phyloP scores from a whole-genome alignment of 257 asterid genomes.

The Catharanthus roseus region DNA sequence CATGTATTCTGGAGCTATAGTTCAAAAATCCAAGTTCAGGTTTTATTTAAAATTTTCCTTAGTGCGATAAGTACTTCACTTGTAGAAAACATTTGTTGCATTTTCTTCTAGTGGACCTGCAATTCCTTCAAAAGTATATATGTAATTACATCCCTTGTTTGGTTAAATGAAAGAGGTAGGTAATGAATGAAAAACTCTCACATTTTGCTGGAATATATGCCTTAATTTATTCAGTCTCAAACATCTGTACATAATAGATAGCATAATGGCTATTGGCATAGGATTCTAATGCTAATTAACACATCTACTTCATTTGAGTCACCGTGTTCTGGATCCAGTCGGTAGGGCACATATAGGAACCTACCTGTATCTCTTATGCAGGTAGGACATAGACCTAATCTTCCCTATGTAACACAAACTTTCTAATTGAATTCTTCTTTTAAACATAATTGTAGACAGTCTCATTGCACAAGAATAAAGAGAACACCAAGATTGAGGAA shows the following conservation, averaged over 20 bases:
- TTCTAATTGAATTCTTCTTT: not conserved
- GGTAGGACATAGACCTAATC: not conserved
- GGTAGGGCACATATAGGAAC: not conserved
- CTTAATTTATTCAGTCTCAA: not conserved
- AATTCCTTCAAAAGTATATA: not conserved
- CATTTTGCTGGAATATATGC: not conserved
- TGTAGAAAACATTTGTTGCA: not conserved
- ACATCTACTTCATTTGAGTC: not conserved
- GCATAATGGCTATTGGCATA: not conserved
- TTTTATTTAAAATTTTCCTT: no score
- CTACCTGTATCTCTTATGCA: no score
- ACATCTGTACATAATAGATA: not conserved
- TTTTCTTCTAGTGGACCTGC: not conserved
- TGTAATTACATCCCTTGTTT: not conserved
- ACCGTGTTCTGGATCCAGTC: not conserved
- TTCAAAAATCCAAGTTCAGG: not conserved
- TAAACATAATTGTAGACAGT: conserved; percentile 39
- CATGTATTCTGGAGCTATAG: not conserved
- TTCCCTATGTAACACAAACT: not conserved
- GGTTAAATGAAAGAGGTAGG: not conserved
- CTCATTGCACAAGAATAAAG: conserved; percentile 47
- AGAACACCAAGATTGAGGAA: conserved; percentile 62
- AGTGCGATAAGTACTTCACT: not conserved
- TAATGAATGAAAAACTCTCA: not conserved
- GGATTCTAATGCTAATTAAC: not conserved